Base-by-base conservation (phyloP, 495 filamentous ascomycete species). In the Annulohypoxylon bovei region DNA sequence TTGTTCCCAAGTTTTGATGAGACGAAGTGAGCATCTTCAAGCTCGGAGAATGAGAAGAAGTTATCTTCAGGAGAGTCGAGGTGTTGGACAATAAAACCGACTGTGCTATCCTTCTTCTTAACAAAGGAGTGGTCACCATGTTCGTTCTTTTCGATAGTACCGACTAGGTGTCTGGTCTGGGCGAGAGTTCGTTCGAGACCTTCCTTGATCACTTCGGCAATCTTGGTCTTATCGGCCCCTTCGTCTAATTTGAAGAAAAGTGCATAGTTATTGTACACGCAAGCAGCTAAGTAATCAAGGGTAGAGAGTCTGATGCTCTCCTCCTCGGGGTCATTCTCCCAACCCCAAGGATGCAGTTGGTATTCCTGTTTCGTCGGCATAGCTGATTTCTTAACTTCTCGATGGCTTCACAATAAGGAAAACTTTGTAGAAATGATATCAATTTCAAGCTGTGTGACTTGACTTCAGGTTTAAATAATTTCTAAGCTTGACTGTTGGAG, bases 181-280 rank as follows among this genome's bases (percentile, higher is more conserved):
- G 72, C 72, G n/a, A 85, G 73, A 2, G 81, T 83, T 6, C 67
- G 60, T 52, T 82, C 77, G 23, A 84, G 78, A 35, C 80, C 80
- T 22, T 68, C 66, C 39, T 77, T 79, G 23, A 84, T 61, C 1
- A 73, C 57, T 0, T 73, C 69, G 0, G 75, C 70, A 0, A 67
- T 72, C n/a, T 52, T 74, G 46, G 33, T 30, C 69, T 76, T 80
- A 30, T 78, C 71, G 2, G 52, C 69, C 1, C 30, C 55, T 27
- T 83, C 79, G 4, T 77, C 65, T 3, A 83, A 56, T 4, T 70
- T 76, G 66, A 84, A 84, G 58, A 80, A 82, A 9, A 81, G 62
- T 2, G 78, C 79, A 25, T 84, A 80, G 59, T 71, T 79, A 32
- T 76, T 79, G 44, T 78, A 81, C 8, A 63, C 66, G 16, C 65